Evolutionary conservation across 1,139 yeast genomes (phyloP).

Genomic region (Scheffersomyces titani): DNA sequence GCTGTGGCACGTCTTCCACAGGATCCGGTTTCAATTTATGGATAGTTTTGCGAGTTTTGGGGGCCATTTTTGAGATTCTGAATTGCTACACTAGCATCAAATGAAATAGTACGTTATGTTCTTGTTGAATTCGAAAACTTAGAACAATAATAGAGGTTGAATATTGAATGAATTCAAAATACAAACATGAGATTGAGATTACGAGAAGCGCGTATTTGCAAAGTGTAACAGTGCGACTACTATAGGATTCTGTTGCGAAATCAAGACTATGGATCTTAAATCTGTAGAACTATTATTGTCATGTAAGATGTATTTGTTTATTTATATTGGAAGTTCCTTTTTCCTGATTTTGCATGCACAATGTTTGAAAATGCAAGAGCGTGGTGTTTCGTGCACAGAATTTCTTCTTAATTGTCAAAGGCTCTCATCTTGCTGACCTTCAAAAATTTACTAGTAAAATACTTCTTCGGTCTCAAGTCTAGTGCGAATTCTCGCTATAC

Average conservation of each 20-base stretch:
- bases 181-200: neutral
- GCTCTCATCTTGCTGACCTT: no score
- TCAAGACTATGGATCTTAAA: neutral
- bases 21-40: neutral
- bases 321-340: neutral
- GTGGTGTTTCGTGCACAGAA: neutral
- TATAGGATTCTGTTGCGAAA: neutral
- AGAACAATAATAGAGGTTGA: neutral
- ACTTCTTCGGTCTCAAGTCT: no score
- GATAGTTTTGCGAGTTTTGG: constrained; percentile 7
- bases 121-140: neutral
- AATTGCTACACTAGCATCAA: neutral
- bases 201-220: neutral
- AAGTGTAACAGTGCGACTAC: neutral
- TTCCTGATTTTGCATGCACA: neutral
- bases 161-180: neutral
- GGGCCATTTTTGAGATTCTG: constrained; percentile 3
- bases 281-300: neutral
- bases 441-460: no score
- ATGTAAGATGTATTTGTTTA: neutral
- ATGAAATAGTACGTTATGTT: neutral
- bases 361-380: neutral
- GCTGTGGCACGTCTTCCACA: neutral
- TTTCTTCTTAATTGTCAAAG: no score
- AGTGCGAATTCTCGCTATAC: neutral